phyloP scores from a whole-genome alignment of 805 yeast species.

The Sugiyamaella qingdaonensis region DNA sequence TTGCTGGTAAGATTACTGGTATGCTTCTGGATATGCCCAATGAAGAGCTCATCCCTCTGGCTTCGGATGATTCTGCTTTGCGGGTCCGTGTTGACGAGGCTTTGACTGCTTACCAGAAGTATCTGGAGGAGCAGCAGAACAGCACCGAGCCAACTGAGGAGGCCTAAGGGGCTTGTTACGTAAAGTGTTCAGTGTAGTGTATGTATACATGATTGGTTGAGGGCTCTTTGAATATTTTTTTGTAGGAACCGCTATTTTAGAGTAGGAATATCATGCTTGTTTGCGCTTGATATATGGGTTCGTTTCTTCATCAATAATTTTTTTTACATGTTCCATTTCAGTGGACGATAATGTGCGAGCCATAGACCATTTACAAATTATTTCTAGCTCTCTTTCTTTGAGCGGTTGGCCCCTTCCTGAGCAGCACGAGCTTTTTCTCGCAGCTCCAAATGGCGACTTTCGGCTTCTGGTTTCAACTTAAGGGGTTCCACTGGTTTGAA shows the following conservation, averaged over 20 bases:
- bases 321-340: too few relatives aligned
- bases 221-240: not conserved
- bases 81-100: conserved; percentile 93
- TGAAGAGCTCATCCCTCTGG: conserved; percentile 80
- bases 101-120: conserved; percentile 86
- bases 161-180: not conserved
- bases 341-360: too few relatives aligned
- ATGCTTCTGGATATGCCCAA: conserved; percentile 96
- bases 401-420: not conserved
- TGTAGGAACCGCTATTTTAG: too few relatives aligned
- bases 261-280: too few relatives aligned
- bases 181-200: conserved; percentile 1
- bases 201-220: conserved; percentile 4
- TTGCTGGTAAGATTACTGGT: conserved; percentile 98
- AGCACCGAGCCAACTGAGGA: not conserved
- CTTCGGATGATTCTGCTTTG: conserved; percentile 86
- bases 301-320: too few relatives aligned
- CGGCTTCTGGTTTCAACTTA: conserved; percentile 28
- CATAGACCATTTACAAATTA: too few relatives aligned
- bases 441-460: not conserved
- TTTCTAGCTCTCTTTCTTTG: too few relatives aligned
- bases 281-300: too few relatives aligned
- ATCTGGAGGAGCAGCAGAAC: conserved; percentile 44
- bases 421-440: not conserved
- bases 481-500: conserved; percentile 28